Base-by-base conservation (phyloP, 1,284 basidiomycete genomes). In the Marasmius oreades region DNA sequence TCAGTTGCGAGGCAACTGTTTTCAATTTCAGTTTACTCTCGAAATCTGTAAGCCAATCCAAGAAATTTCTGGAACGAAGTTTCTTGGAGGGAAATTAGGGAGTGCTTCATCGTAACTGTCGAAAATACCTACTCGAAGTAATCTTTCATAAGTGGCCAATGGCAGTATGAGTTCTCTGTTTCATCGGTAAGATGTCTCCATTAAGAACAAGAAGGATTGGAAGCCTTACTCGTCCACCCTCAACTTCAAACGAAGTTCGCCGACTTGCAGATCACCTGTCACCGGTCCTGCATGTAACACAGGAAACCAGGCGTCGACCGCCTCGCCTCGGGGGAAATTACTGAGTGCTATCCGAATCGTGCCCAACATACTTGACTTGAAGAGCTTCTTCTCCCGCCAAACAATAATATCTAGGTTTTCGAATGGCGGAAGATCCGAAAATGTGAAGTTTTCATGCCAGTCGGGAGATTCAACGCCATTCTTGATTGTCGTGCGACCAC, bases 301-400 rank as follows among this genome's bases (percentile, higher is more conserved):
- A n/a, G 90, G 87, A 70, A 86, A 92, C 89, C 89, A 93, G 8
- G 89, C 90, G 64, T 93, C 91, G 12, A 90, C 77, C 7, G 73
- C 68, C 62, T 91, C 87, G 16, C 86, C 83, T 34, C 90, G 77
- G 18, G 85, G 80, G 63, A 93, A 89, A 64, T 88, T 88, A 6
- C 73, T 72, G 28, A 93, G 73, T 1, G 82, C 74, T 52, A 94
- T 81, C 24, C 76, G 76, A n/a, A 86, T 78, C 28, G 75, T 77
- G 12, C 91, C 92, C 42, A 91, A 63, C 23, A 76, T 63, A 2
- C 70, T 63, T 3, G 84, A 79, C 66, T 84, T 87, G 62, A 74
- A 66, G 11, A 80, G 64, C 61, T 79, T 82, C 73, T 85, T 89
- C 70, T 89, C 87, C 56, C 78, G 77, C 77, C 79, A 86, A 20